Conservation (phyloP, 345 rosid genomes). For the Bruguiera parviflora region DNA sequence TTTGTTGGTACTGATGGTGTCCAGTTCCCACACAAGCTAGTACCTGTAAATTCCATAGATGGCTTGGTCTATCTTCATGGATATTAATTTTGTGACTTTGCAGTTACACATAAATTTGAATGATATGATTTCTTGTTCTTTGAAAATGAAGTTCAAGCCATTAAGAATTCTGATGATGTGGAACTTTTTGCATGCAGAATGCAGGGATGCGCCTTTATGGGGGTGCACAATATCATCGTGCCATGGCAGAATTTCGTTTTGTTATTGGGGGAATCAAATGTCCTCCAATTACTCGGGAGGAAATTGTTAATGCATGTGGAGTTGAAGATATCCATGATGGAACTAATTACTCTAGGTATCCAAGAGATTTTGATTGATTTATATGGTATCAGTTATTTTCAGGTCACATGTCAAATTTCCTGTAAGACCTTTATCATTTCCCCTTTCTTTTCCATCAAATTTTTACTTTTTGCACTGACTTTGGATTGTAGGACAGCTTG, state of each 20-base stretch:
- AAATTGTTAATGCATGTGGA: conserved; percentile 95
- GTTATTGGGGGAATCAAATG: conserved; percentile 89
- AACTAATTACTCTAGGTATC: conserved; percentile 86
- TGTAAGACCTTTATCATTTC: background rate
- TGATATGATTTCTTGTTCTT: background rate
- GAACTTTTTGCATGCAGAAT: conserved; percentile 44
- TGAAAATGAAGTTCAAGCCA: background rate
- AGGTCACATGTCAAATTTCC: background rate
- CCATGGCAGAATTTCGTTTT: conserved; percentile 97
- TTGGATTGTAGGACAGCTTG: conserved; percentile 74
- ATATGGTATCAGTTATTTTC: conserved; percentile 13
- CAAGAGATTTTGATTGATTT: background rate
- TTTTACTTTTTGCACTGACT: conserved; percentile 6
- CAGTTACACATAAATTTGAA: background rate
- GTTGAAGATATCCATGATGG: conserved; percentile 98
- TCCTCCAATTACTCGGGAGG: conserved; percentile 87
- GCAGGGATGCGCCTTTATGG: conserved; percentile 97
- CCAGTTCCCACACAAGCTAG: conserved; percentile 80
- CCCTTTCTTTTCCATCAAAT: conserved; percentile 1
- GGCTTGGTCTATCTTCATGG: background rate
- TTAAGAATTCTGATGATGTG: background rate
- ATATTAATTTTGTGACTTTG: too few relatives aligned
- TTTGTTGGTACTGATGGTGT: conserved; percentile 77
- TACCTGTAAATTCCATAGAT: conserved; percentile 57
- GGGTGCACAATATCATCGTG: conserved; percentile 93